Base-by-base conservation (phyloP, 441 rosid species). In the Populus hybrid region DNA sequence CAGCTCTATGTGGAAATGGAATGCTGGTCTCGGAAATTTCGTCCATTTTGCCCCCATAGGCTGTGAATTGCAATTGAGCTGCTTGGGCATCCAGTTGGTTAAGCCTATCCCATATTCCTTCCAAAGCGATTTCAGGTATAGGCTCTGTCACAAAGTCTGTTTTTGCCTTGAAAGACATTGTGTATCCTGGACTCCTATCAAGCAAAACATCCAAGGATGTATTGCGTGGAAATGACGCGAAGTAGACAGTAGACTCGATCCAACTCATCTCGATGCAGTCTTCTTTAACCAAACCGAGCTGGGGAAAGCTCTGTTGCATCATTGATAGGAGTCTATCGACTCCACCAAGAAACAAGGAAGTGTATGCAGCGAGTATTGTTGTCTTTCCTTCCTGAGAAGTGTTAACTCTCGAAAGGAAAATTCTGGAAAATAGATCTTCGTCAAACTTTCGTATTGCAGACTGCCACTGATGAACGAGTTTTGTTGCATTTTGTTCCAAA, bases 41-140 rank as follows among this genome's bases (percentile, higher is more conserved):
- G 23, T 21, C 78, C 95, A 92, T 91, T 63, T 14, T 82, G 7
- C 96, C 95, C 11, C 97, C 93, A 46, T 86, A 91, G 24, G 96
- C 91, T 79, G 81, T 88, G 61, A 87, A 83, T 26, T 81, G 36
- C 81, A 90, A 10, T 0, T 50, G 70, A 0, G 83, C 80, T 2
- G 70, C 61, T 10, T 59, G 34, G 0, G n/a, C 40, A 3, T 70
- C 87, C 2, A 85, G 77, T 59, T 90, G 85, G 32, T 81, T 73
- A 85, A 88, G 82, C 73, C 66, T 81, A 79, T 81, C 67, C 89
- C 88, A 87, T 4, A 88, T 76, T 5, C 76, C 83, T 77, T 84
- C 86, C 70, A 86, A 71, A 9, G 79, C 90, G 8, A 77, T 75
- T 77, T 36, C 84, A n/a, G 91, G 82, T 70, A 87, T 87, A 26